A percentile compares a stretch with the other conserved stretches of the same genome.
phyloP scores from a whole-genome alignment of 352 stramenopile genomes.

The Phytophthora lateralis region DNA sequence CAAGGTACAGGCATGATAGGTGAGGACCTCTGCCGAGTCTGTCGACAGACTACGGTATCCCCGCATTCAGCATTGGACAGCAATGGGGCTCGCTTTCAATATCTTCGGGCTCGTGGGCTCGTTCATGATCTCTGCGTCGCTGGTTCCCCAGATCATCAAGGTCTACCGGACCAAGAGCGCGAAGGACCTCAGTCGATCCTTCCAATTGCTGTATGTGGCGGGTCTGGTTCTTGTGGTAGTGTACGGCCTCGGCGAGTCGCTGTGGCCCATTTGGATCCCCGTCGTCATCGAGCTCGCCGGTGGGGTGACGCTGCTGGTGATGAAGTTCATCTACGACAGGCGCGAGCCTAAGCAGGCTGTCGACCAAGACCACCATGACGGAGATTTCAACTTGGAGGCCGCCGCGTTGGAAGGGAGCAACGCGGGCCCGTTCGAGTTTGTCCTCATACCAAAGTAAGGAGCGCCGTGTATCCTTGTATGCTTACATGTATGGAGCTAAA shows the following conservation, averaged over 20 bases:
- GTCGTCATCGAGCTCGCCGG: conserved; percentile 43
- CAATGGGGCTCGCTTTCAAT: conserved; percentile 8
- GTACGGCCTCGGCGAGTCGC: conserved; percentile 42
- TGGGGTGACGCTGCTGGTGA: conserved; percentile 33
- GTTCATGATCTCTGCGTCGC: conserved; percentile 53
- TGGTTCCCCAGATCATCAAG: conserved; percentile 62
- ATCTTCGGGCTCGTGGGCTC: conserved; percentile 54
- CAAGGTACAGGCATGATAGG: too few relatives aligned
- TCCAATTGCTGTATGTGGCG: conserved; percentile 43
- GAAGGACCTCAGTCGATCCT: conserved; percentile 48
- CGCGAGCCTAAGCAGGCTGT: neutral
- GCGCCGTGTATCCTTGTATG: too few relatives aligned
- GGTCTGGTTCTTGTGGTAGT: conserved; percentile 39
- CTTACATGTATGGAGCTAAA: neutral
- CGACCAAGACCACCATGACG: conserved; percentile 1
- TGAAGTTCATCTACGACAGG: conserved; percentile 44
- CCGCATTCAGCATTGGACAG: too few relatives aligned
- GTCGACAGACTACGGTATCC: too few relatives aligned
- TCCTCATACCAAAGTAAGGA: conserved; percentile 24
- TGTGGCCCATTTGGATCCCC: conserved; percentile 57
- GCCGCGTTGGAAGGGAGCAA: neutral
- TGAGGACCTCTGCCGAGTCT: too few relatives aligned
- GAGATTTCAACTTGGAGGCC: neutral
- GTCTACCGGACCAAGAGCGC: conserved; percentile 54
- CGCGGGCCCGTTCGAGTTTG: conserved; percentile 12